Evolutionary conservation across 768 basidiomycete genomes (phyloP).

Genomic region (Krasilnikovozyma curviuscula): DNA sequence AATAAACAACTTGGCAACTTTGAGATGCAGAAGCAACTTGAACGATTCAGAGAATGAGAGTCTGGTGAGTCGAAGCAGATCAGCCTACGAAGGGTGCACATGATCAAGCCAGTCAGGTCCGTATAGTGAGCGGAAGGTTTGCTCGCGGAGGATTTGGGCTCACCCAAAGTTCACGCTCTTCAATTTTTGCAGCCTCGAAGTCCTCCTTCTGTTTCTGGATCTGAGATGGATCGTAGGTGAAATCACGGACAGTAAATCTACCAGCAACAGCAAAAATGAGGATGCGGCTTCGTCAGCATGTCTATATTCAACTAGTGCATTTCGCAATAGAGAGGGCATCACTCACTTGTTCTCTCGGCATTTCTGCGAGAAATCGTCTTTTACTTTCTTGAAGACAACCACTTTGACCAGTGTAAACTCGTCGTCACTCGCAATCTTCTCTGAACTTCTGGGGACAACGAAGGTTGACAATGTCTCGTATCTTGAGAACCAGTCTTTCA

Average conservation of each 20-base stretch:
- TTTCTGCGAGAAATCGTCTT: constrained; percentile 82
- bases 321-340: background rate
- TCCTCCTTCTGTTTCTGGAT: constrained; percentile 64
- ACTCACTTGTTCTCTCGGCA: constrained; percentile 84
- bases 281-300: background rate
- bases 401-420: constrained; percentile 73
- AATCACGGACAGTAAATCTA: constrained; percentile 90
- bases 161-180: constrained; percentile 96
- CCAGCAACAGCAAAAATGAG: background rate
- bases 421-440: constrained; percentile 60
- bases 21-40: constrained; percentile 81
- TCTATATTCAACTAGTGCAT: background rate
- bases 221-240: constrained; percentile 65
- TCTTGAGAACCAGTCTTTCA: constrained; percentile 71
- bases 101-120: background rate
- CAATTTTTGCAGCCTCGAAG: constrained; percentile 51
- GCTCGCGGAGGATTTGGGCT: constrained; percentile 2
- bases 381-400: constrained; percentile 72
- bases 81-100: constrained; percentile 40
- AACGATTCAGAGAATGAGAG: constrained; percentile 96
- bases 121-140: background rate
- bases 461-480: constrained; percentile 75
- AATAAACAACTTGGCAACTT: constrained; percentile 72
- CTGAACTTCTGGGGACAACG: constrained; percentile 83
- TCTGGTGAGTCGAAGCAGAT: constrained; percentile 68